Base-by-base conservation (phyloP, 2,329 filamentous ascomycete genomes). In the Neonectria ditissima region DNA sequence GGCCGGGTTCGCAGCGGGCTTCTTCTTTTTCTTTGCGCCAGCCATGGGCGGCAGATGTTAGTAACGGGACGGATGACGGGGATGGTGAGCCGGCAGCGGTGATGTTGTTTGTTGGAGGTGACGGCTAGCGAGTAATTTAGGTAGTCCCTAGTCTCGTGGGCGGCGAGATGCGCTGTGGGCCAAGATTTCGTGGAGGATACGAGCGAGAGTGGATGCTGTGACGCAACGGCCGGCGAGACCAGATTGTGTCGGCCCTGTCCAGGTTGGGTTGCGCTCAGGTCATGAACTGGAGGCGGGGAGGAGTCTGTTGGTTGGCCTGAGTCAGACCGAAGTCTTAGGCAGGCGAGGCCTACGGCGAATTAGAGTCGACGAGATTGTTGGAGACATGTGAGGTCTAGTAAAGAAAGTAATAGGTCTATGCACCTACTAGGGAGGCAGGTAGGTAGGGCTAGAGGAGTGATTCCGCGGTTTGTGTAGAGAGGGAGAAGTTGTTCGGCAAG, bases 11-110 rank as follows among this genome's bases (percentile, higher is more conserved):
- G 91, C 88, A 26, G 88, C 87, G 59, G 92, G 86, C 86, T 97
- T 98, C 84, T 93, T 97, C 83, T 97, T 97, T 82, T 97, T 97
- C 80, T 93, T 89, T 63, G 82, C 80, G 45, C 83, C 84, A 61
- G 91, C 91, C 92, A 95, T 95, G 69, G 66, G 73, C 68, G 34
- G 37, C 16, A 44, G 57, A 30, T 32, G 32, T 47, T 47, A 13
- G 45, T 28, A n/a, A 47, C 53, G 34, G 62, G 62, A 60, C 34
- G 39, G 20, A 16, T 6, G 37, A 20, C n/a, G 55, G 32, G 41
- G 24, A n/a, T 14, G 34, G 22, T 11, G 18, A 32, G 30, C 20
- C 32, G 54, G 26, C 16, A 30, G 16, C 8, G 48, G 39, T 48
- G 44, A 53, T 60, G 50, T 51, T 47, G 53, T 43, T 37, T 45